Base-by-base conservation (phyloP, 345 rosid species). In the Hevea brasiliensis region DNA sequence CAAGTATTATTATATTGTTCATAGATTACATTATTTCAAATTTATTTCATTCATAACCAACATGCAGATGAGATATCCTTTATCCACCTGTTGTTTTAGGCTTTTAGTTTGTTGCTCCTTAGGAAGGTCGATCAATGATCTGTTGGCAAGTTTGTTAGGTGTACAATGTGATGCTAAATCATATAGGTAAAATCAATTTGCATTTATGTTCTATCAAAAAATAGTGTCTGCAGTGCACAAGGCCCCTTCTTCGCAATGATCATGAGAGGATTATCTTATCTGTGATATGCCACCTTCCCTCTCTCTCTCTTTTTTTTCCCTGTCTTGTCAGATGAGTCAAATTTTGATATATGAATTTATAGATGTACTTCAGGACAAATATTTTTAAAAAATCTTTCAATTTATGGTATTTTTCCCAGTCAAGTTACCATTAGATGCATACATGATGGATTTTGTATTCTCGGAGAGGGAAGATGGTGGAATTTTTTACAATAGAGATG, bases 401-500 rank as follows among this genome's bases (percentile, higher is more conserved):
- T 32, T 41, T 74, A 70, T 73, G 32, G 72, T 75, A 70, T 73
- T 72, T 73, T 81, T 81, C 77, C 7, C 93, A 92, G 98, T 93
- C 68, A 85, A 85, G 81, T 91, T 94, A 32, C 98, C 98, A 4
- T 70, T 94, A 76, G 97, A 94, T 87, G 97, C 97, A 60, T 89
- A 92, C 81, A 68, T 84, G 97, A 89, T 94, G 90, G 98, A 94
- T 80, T 94, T 94, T 83, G 98, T 94, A 70, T 94, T 94, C 83
- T 92, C 97, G 32, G 98, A 94, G 87, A 79, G 56, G 83, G 93
- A 92, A 74, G 90, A 89, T 76, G 98, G 95, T 45, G 98, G 97
- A 61, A 74, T 74, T 51, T 92, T 88, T 62, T 94, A 92, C 83
- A 94, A 92, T 84, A 90, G 76, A 74, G 70, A 83, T 78, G 87